Conservation (phyloP, 345 rosid genomes). For the Kernera saxatilis region DNA sequence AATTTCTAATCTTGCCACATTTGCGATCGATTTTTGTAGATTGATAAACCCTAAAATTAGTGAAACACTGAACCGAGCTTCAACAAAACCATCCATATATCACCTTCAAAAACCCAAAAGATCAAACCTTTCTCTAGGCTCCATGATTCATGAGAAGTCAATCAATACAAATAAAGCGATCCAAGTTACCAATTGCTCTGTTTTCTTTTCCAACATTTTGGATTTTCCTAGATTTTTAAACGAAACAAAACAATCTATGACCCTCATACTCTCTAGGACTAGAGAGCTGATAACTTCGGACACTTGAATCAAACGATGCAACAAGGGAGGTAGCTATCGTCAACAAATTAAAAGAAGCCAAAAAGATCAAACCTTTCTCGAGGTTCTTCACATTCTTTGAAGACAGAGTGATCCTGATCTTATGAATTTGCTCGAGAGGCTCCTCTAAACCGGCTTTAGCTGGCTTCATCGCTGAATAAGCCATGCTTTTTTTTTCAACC, state of each 20-base stretch:
- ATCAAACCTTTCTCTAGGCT: not conserved
- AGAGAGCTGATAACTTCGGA: not conserved
- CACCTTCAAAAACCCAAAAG: no score
- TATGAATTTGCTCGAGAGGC: constrained; percentile 55
- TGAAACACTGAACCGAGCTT: not conserved
- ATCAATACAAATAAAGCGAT: no score
- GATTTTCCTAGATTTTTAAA: not conserved
- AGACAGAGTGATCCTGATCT: constrained; percentile 73
- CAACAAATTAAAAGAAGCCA: not conserved
- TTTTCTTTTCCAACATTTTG: not conserved
- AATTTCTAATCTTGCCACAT: not conserved
- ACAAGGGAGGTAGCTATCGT: not conserved
- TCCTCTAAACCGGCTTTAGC: constrained; percentile 62
- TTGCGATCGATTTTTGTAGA: not conserved
- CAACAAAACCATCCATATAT: no score
- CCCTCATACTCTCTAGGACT: not conserved
- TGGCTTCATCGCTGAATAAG: constrained; percentile 43
- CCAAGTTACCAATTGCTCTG: not conserved
- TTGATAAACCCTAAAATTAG: not conserved
- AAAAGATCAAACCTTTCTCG: constrained; percentile 47
- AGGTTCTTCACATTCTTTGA: constrained; percentile 72
- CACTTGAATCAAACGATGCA: not conserved
- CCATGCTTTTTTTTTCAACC: constrained; percentile 26
- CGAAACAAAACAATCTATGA: not conserved
- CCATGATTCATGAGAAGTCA: not conserved